phyloP scores from a whole-genome alignment of 2,329 filamentous ascomycete species.

The Alternaria metachromatica region DNA sequence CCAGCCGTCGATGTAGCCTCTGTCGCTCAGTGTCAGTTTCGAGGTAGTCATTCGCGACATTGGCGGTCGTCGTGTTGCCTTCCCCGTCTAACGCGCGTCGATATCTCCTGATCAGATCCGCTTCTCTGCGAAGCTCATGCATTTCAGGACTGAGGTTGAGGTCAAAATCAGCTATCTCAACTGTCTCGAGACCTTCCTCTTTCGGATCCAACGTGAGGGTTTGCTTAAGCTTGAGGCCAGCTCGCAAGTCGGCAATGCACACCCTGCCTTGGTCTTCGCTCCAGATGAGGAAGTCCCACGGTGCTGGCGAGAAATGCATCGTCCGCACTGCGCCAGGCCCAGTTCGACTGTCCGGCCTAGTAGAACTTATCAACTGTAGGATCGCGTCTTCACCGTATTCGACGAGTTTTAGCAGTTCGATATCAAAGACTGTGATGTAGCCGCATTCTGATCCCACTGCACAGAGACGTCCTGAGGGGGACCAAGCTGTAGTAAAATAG shows the following conservation, averaged over 20 bases:
- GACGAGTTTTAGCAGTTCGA: conserved; percentile 52
- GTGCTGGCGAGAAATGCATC: conserved; percentile 89
- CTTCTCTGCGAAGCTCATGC: conserved; percentile 57
- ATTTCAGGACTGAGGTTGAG: conserved; percentile 46
- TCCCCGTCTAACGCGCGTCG: conserved; percentile 48
- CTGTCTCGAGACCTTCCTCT: conserved; percentile 62
- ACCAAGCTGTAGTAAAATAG: conserved; percentile 82
- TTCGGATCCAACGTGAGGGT: conserved; percentile 69
- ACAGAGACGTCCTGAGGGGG: conserved; percentile 71
- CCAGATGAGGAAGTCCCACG: conserved; percentile 92
- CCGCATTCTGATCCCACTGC: conserved; percentile 83
- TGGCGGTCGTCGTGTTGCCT: conserved; percentile 46
- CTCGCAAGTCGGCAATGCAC: conserved; percentile 75
- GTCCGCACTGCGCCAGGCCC: conserved; percentile 80
- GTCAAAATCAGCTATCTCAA: conserved; percentile 62
- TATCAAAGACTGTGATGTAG: conserved; percentile 77
- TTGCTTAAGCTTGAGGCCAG: conserved; percentile 71
- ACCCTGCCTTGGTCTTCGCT: conserved; percentile 83
- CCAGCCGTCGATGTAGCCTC: conserved; percentile 42
- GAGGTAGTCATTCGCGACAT: conserved; percentile 53
- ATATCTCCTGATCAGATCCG: conserved; percentile 53
- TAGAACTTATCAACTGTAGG: conserved; percentile 78
- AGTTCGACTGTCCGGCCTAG: conserved; percentile 68
- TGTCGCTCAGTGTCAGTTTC: conserved; percentile 47
- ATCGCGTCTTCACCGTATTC: conserved; percentile 66